Percentiles rank a stretch among this genome's conserved stretches.
Conservation (phyloP, 441 rosid genomes). For the Pelargonium myrrhifolium region DNA sequence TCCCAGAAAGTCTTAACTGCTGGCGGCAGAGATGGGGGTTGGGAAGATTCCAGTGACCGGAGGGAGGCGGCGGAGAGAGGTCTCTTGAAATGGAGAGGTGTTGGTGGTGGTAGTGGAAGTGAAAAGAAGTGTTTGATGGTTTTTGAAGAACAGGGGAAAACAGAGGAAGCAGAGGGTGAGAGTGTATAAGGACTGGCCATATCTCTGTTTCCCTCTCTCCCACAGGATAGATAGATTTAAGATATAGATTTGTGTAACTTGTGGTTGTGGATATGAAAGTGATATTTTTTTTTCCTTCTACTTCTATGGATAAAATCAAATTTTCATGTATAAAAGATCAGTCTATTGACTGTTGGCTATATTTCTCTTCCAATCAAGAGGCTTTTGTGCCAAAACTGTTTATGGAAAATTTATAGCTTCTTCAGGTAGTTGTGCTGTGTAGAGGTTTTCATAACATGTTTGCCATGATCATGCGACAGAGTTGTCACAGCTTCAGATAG, state of each 20-base stretch:
- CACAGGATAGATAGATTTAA: background rate
- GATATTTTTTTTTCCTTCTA: too few species aligned
- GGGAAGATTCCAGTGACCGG: slow-evolving; percentile 12
- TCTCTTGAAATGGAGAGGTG: slow-evolving; percentile 8
- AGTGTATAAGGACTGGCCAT: slow-evolving; percentile 23
- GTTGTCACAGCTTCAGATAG: too few species aligned
- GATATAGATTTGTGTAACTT: slow-evolving; percentile 2
- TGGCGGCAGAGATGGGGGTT: slow-evolving; percentile 22
- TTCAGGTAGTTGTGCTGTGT: too few species aligned
- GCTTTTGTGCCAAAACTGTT: too few species aligned
- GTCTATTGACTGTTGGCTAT: too few species aligned
- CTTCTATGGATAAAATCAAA: too few species aligned
- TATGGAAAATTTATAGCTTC: too few species aligned
- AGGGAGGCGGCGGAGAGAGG: slow-evolving; percentile 23
- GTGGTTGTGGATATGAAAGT: background rate
- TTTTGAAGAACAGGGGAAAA: slow-evolving; percentile 24
- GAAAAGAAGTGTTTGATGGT: slow-evolving; percentile 27
- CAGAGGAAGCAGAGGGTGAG: slow-evolving; percentile 14
- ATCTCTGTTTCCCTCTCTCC: slow-evolving; percentile 2
- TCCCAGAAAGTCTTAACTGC: slow-evolving; percentile 61
- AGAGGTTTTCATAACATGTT: too few species aligned
- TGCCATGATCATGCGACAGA: too few species aligned
- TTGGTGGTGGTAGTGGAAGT: slow-evolving; percentile 3
- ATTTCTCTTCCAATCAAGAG: too few species aligned
- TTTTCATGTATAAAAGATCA: too few species aligned